Evolutionary conservation across 2,329 filamentous ascomycete genomes (phyloP).

Genomic region (Zymoseptoria brevis): DNA sequence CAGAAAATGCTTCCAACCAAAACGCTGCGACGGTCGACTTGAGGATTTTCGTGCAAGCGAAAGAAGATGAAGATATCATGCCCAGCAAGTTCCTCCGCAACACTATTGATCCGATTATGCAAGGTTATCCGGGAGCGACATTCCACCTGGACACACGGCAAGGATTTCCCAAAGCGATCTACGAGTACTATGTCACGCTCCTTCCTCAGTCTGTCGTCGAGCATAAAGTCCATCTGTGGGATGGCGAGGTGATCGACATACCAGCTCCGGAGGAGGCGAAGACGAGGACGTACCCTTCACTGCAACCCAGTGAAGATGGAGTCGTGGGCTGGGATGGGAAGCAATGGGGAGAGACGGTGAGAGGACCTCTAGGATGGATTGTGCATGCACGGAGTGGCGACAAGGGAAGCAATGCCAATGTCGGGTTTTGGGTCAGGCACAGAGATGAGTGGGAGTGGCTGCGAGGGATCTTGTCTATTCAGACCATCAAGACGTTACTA

Average conservation of each 20-base stretch:
- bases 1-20: slow-evolving; percentile 35
- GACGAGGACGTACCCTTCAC: slow-evolving; percentile 20
- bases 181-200: slow-evolving; percentile 37
- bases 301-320: slow-evolving; percentile 29
- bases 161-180: slow-evolving; percentile 33
- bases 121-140: slow-evolving; percentile 28
- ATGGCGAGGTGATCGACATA: slow-evolving; percentile 27
- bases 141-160: slow-evolving; percentile 31
- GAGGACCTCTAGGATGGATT: slow-evolving; percentile 33
- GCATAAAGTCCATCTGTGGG: slow-evolving; percentile 23
- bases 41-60: slow-evolving; percentile 33
- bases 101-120: slow-evolving; percentile 40
- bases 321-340: slow-evolving; percentile 5
- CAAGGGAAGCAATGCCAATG: slow-evolving; percentile 29
- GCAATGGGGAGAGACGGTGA: slow-evolving; percentile 31
- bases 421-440: slow-evolving; percentile 36
- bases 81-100: slow-evolving; percentile 29
- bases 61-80: slow-evolving; percentile 19
- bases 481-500: slow-evolving; percentile 23
- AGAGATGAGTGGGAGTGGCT: slow-evolving; percentile 30
- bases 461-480: slow-evolving; percentile 20
- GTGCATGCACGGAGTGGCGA: slow-evolving; percentile 30
- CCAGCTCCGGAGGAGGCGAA: slow-evolving; percentile 27
- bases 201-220: slow-evolving; percentile 25
- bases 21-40: slow-evolving; percentile 44